These are phyloP conservation scores for Erythrophleum ivorense DNA, from an alignment of 331 rosid species.

Conservation along the genomic window DNA sequence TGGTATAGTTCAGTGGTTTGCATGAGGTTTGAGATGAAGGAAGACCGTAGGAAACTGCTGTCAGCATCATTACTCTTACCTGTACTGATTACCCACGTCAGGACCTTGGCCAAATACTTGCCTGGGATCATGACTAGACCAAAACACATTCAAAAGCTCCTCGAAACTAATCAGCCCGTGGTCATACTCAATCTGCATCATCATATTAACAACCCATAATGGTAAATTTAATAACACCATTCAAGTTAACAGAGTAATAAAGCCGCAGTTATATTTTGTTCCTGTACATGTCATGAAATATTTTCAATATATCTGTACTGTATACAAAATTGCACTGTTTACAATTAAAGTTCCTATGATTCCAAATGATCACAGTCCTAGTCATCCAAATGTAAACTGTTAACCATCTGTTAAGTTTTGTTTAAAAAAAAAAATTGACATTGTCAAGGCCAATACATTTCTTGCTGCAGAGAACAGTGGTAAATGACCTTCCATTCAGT, in stretches of 20 bases:
- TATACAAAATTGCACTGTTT: neutral
- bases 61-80: constrained; percentile 53
- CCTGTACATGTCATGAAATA: constrained; percentile 2
- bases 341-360: neutral
- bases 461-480: neutral
- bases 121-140: constrained; percentile 92
- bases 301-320: constrained; percentile 1
- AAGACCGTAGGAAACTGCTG: constrained; percentile 18
- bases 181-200: constrained; percentile 85
- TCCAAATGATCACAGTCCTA: constrained; percentile 29
- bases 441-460: neutral
- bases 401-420: constrained; percentile 27
- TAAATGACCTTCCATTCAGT: neutral
- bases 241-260: constrained; percentile 8
- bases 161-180: constrained; percentile 63
- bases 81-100: constrained; percentile 93
- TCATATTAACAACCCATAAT: constrained; percentile 25
- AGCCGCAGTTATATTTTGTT: constrained; percentile 25
- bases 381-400: constrained; percentile 22
- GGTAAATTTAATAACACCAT: constrained; percentile 28
- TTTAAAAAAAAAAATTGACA: neutral
- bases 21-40: constrained; percentile 21
- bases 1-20: constrained; percentile 38
- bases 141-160: constrained; percentile 80
- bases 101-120: constrained; percentile 99